Base-by-base conservation (phyloP, 2,329 filamentous ascomycete species). In the Ascochyta viciae-villosae region DNA sequence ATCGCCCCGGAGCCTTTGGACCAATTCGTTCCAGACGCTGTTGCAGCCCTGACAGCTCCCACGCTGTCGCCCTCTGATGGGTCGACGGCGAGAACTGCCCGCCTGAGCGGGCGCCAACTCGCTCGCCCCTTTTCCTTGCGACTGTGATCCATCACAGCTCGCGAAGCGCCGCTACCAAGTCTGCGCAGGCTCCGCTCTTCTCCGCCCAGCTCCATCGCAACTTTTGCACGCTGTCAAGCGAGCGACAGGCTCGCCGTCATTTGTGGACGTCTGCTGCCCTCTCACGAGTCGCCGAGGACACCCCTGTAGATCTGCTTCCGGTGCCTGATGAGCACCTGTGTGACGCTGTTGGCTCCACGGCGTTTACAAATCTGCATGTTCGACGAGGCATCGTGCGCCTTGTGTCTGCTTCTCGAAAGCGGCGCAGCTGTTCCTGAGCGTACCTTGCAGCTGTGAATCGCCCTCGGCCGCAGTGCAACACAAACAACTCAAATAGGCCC, bases 361-460 rank as follows among this genome's bases (percentile, higher is more conserved):
- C 62, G 43, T 52, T 61, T 66, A 59, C 66, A 65, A 56, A 54
- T 56, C 65, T 71, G 65, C 71, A 71, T 67, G 62, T 61, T 54
- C 69, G 67, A 74, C 68, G 70, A 56, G 71, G 64, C 56, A 57
- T 48, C 53, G 54, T 60, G 62, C 67, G 62, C 63, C 64, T 66
- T 67, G 56, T 57, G 59, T 63, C 63, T 61, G 65, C 61, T 67
- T 66, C 65, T 65, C 62, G 65, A 65, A 64, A 57, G 58, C 58
- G 62, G 66, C 64, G 61, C 62, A 62, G 40, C 58, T 42, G 55
- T 62, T 62, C 60, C 61, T 58, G 62, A 64, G 47, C 57, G 72
- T 74, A 70, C 72, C 73, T 74, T 74, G 72, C 73, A 74, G 72
- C 62, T 48, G 44, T 60, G 60, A 60, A 54, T 56, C 62, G 47